Evolutionary conservation across 2,329 filamentous ascomycete genomes (phyloP).

Genomic region (Xylaria hypoxylon): DNA sequence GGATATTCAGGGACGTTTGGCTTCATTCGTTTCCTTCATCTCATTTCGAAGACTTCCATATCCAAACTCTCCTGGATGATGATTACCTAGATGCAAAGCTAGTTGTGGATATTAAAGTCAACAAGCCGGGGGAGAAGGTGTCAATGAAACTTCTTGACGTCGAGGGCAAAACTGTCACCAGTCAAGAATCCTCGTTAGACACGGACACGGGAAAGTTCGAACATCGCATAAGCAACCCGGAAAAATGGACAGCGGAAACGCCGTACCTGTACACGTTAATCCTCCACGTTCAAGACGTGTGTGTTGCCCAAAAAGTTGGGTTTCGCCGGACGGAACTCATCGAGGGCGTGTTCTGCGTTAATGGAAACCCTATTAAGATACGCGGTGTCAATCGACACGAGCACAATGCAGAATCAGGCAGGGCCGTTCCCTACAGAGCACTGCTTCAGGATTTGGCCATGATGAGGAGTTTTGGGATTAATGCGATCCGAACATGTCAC

Average conservation of each 20-base stretch:
- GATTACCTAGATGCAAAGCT: constrained; percentile 66
- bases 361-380: constrained; percentile 72
- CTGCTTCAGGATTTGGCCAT: constrained; percentile 69
- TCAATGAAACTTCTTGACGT: constrained; percentile 54
- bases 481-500: constrained; percentile 75
- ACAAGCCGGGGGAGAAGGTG: constrained; percentile 49
- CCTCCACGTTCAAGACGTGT: constrained; percentile 53
- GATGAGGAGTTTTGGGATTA: constrained; percentile 78
- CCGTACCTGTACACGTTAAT: constrained; percentile 69
- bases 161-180: constrained; percentile 48
- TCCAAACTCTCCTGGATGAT: constrained; percentile 67
- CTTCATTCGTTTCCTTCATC: constrained; percentile 70
- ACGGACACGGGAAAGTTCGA: constrained; percentile 57
- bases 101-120: constrained; percentile 58
- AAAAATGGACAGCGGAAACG: constrained; percentile 77
- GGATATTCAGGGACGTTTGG: constrained; percentile 77
- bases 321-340: constrained; percentile 73
- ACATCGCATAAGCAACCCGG: constrained; percentile 60
- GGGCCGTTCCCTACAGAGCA: constrained; percentile 71
- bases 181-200: constrained; percentile 43
- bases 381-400: constrained; percentile 79
- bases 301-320: constrained; percentile 67
- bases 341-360: constrained; percentile 71
- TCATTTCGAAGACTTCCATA: constrained; percentile 66
- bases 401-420: constrained; percentile 72